These are phyloP conservation scores for Dictyostelium gargantuum DNA, from an alignment of 208 protist genomes.

Conservation along the genomic window DNA sequence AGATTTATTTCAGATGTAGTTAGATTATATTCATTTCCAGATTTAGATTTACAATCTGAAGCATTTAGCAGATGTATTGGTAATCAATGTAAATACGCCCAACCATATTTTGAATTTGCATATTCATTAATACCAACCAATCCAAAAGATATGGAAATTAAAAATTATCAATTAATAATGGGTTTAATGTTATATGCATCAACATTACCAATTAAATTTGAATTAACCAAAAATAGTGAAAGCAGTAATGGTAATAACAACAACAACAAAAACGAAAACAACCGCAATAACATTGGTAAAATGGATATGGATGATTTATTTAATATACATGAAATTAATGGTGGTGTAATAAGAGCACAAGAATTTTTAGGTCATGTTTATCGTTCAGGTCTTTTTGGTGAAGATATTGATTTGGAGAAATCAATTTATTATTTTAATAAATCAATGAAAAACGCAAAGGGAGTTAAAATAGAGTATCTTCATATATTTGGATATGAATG, in stretches of 20 bases:
- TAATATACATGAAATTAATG: not conserved
- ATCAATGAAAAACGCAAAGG: not conserved
- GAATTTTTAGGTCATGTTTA: not conserved
- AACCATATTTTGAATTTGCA: not conserved
- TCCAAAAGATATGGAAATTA: not conserved
- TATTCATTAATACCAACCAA: no score
- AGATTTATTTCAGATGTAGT: not conserved
- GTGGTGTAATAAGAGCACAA: not conserved
- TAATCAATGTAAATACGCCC: not conserved
- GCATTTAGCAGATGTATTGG: not conserved
- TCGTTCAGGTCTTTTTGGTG: not conserved
- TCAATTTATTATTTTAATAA: not conserved
- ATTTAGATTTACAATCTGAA: not conserved
- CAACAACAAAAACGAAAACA: not conserved
- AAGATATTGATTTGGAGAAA: not conserved
- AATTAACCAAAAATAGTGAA: not conserved
- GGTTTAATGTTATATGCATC: not conserved
- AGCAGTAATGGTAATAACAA: not conserved
- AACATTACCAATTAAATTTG: not conserved
- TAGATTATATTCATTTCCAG: not conserved
- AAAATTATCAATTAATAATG: not conserved
- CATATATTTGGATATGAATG: not conserved
- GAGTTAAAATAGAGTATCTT: not conserved
- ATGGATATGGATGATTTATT: no score
- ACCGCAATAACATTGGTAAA: no score